Conservation (phyloP, 2,329 filamentous ascomycete genomes). For the Neonectria hederae region DNA sequence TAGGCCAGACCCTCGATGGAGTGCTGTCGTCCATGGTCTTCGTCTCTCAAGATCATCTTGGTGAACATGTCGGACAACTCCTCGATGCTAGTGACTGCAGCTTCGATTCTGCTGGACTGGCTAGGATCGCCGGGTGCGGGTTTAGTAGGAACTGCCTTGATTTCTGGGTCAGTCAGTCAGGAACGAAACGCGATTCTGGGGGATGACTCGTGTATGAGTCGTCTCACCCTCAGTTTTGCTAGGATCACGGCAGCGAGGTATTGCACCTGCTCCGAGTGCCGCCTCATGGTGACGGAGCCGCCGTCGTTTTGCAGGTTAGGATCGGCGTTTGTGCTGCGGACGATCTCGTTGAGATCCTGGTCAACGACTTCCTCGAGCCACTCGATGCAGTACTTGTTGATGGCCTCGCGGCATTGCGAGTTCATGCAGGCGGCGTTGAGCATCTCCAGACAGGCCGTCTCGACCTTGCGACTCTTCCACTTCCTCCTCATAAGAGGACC, state of each 20-base stretch:
- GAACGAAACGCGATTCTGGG: constrained; percentile 33
- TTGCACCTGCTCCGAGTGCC: constrained; percentile 69
- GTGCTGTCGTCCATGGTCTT: constrained; percentile 69
- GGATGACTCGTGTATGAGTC: constrained; percentile 3
- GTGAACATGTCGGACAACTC: constrained; percentile 72
- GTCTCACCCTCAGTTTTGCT: constrained; percentile 72
- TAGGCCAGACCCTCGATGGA: constrained; percentile 93
- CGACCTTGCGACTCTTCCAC: constrained; percentile 86
- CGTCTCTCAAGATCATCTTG: constrained; percentile 70
- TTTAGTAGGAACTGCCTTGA: constrained; percentile 64
- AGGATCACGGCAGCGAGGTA: constrained; percentile 78
- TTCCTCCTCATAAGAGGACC: constrained; percentile 80
- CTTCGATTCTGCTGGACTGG: constrained; percentile 56
- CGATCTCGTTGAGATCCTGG: constrained; percentile 69
- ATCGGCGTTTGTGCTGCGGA: constrained; percentile 60
- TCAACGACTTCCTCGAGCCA: constrained; percentile 89
- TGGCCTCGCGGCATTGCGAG: constrained; percentile 80
- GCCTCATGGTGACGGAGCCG: constrained; percentile 67
- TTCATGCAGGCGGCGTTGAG: constrained; percentile 93
- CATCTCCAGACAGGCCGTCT: constrained; percentile 87
- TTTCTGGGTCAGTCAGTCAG: constrained; percentile 60
- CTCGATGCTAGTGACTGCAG: constrained; percentile 69
- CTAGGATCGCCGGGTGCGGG: constrained; percentile 50
- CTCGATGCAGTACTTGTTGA: constrained; percentile 83
- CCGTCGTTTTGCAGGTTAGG: constrained; percentile 67